phyloP scores from a whole-genome alignment of 805 yeast genomes.

The Pichia thaimueangensis region DNA sequence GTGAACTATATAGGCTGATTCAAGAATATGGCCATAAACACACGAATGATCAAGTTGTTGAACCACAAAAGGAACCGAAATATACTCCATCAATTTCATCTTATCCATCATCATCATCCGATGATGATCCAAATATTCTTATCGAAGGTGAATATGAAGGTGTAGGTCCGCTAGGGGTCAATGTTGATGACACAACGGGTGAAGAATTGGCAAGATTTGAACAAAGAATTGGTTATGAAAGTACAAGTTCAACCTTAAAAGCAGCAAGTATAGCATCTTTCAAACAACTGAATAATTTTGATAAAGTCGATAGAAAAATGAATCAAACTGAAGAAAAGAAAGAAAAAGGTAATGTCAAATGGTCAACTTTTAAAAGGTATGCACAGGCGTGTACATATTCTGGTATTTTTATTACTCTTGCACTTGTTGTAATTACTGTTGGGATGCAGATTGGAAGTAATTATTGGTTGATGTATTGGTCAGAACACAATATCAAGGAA shows the following conservation, averaged over 20 bases:
- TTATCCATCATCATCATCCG: neutral
- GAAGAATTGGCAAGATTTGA: slow-evolving; percentile 15
- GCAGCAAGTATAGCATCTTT: slow-evolving; percentile 64
- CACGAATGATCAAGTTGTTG: neutral
- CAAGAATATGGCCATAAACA: slow-evolving; percentile 32
- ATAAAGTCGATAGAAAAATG: slow-evolving; percentile 28
- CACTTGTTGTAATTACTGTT: slow-evolving; percentile 28
- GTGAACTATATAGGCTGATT: slow-evolving; percentile 30
- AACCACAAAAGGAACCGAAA: neutral
- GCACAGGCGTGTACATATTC: slow-evolving; percentile 50
- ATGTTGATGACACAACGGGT: slow-evolving; percentile 15
- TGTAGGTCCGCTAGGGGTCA: slow-evolving; percentile 12
- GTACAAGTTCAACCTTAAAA: slow-evolving; percentile 31
- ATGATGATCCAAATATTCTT: slow-evolving; percentile 5
- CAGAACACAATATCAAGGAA: slow-evolving; percentile 42
- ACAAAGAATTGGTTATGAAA: slow-evolving; percentile 12
- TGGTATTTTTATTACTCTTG: slow-evolving; percentile 39
- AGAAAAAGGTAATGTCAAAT: slow-evolving; percentile 55
- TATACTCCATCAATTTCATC: neutral
- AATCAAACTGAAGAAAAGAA: slow-evolving; percentile 46
- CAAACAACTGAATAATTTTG: slow-evolving; percentile 32
- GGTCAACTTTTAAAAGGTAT: slow-evolving; percentile 47
- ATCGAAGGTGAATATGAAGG: slow-evolving; percentile 14
- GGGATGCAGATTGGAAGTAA: slow-evolving; percentile 37
- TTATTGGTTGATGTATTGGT: slow-evolving; percentile 67